phyloP scores from a whole-genome alignment of 768 basidiomycete genomes.

The Zangia roseola region DNA sequence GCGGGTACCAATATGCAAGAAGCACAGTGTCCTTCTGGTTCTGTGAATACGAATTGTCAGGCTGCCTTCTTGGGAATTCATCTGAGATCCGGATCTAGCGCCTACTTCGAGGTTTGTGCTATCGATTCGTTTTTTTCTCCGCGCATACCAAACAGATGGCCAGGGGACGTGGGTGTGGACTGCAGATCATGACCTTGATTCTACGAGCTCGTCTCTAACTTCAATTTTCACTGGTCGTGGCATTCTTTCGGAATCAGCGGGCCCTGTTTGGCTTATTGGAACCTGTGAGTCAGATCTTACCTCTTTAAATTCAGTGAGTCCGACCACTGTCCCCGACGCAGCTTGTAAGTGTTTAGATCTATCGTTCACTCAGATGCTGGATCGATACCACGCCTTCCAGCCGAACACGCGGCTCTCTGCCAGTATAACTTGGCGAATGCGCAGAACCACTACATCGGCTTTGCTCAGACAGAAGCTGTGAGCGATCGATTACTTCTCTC shows the following conservation, averaged over 20 bases:
- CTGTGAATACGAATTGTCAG: slow-evolving; percentile 45
- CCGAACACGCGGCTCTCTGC: slow-evolving; percentile 48
- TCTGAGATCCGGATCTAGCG: slow-evolving; percentile 51
- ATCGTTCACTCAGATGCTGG: background rate
- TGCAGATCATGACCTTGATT: slow-evolving; percentile 64
- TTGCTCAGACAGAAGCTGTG: slow-evolving; percentile 53
- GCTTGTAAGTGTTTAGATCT: slow-evolving; percentile 18
- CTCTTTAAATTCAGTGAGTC: background rate
- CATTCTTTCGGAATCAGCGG: slow-evolving; percentile 67
- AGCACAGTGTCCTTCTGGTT: slow-evolving; percentile 41
- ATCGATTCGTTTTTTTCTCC: background rate
- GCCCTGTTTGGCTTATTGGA: slow-evolving; percentile 81
- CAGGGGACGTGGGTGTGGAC: slow-evolving; percentile 80
- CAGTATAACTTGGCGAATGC: slow-evolving; percentile 48
- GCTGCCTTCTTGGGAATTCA: slow-evolving; percentile 69
- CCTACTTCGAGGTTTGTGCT: slow-evolving; percentile 57
- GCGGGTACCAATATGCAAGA: slow-evolving; percentile 53
- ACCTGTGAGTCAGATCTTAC: slow-evolving; percentile 36
- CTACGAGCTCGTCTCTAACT: slow-evolving; percentile 49
- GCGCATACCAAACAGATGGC: background rate
- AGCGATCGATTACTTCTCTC: slow-evolving; percentile 1
- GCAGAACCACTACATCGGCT: slow-evolving; percentile 46
- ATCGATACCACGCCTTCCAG: slow-evolving; percentile 11
- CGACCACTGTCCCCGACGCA: slow-evolving; percentile 3
- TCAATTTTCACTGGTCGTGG: slow-evolving; percentile 67